Conservation (phyloP, 768 basidiomycete genomes). For the Ramaria sp. region DNA sequence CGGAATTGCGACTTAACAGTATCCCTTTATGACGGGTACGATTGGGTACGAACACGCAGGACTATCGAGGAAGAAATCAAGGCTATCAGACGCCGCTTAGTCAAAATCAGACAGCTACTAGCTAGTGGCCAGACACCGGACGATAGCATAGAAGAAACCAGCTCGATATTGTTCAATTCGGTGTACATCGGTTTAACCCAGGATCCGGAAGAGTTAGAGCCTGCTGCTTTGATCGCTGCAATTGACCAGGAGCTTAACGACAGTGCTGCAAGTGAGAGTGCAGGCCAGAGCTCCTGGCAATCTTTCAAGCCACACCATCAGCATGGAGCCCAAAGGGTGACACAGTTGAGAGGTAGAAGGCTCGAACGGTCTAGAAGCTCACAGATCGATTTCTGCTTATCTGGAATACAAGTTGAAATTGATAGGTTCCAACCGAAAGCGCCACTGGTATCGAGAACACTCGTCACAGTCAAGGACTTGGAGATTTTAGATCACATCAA, state of each 20-base stretch:
- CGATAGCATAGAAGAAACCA: conserved; percentile 56
- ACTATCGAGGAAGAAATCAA: conserved; percentile 82
- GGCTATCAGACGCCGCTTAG: conserved; percentile 74
- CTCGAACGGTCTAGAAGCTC: conserved; percentile 66
- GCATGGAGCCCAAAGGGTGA: conserved; percentile 29
- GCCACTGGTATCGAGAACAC: conserved; percentile 50
- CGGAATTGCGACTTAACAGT: conserved; percentile 54
- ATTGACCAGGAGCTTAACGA: conserved; percentile 87
- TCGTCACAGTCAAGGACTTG: conserved; percentile 57
- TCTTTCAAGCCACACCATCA: conserved; percentile 44
- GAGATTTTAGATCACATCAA: conserved; percentile 97
- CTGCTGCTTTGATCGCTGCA: conserved; percentile 70
- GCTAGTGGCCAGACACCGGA: conserved; percentile 85
- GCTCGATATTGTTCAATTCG: conserved; percentile 82
- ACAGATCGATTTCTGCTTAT: conserved; percentile 76
- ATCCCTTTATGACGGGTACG: conserved; percentile 87
- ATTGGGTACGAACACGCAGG: conserved; percentile 80
- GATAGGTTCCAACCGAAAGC: conserved; percentile 51
- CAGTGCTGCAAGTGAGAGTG: conserved; percentile 45
- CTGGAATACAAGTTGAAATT: conserved; percentile 50
- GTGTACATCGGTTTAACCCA: conserved; percentile 86
- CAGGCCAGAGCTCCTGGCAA: conserved; percentile 84
- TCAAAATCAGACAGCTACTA: conserved; percentile 85
- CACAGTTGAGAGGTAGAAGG: conserved; percentile 36
- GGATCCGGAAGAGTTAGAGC: conserved; percentile 63